Evolutionary conservation across 1,139 yeast genomes (phyloP), one percentile per base, ranked within the genome.

Genomic region (Geotrichum aggregatum): DNA sequence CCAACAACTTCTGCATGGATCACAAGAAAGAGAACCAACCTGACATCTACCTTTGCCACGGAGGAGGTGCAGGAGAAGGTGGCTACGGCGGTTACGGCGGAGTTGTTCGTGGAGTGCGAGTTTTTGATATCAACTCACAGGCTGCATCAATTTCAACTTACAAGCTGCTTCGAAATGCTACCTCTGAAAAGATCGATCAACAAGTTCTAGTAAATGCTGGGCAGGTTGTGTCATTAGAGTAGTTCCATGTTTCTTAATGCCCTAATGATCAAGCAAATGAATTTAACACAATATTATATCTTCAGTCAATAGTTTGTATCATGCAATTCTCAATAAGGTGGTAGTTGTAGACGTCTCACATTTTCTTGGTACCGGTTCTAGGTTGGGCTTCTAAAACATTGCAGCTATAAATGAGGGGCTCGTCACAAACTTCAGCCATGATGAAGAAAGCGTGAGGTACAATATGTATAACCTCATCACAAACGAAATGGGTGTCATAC

Each of bases 31-130:
- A 50, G 57, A 64, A 16, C 14, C 58, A 58, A 24, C 72, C 76
- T 46, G 75, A 76, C 44, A 71, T 87, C 34, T 87, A 96, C 95
- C 71, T 91, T 41, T 92, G 98, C 64, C 88, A 87, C 63, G 98
- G 96, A 1, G 98, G 98, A 39, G 96, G 84, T 0, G 76, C 78
- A 1, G 98, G 98, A 3, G 94, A 87, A 70, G 98, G 97, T 41
- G 98, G 96, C 0, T 89, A 89, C 64, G 96, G 84, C 3, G 96
- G 96, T 0, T 87, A 89, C 64, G 91, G 88, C 0, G 95, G 92
- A 0, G 87, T 84, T 48, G 73, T 84, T 11, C 77, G 98, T 61
- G 76, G 97, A 54, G 64, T 88, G 51, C 73, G 98, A 50, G 63
- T 83, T 0, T 91, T 76, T 66, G 89, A 86, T 44, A 62, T 89